Base-by-base conservation (phyloP, 352 stramenopile genomes). In the Phytophthora constricta region DNA sequence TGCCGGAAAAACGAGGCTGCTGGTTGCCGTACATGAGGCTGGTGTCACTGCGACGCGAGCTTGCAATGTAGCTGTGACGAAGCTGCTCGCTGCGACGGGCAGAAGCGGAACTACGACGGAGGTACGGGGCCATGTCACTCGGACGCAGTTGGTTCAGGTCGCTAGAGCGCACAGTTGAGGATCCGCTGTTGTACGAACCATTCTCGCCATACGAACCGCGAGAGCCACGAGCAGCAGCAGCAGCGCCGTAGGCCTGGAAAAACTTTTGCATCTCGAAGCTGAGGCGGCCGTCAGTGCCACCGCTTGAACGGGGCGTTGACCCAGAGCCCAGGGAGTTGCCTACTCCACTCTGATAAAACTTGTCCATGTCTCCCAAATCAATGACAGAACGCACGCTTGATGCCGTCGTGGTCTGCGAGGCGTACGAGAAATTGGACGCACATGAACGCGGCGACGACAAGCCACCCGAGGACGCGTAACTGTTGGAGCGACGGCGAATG, bases 371-470 rank as follows among this genome's bases (percentile, higher is more conserved):
- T 47, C 85, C 85, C 19, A 93, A 62, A 58, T 93, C 85, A 31
- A 88, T 89, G 51, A 93, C 76, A 11, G 80, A 90, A 20, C 75
- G 76, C 49, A 82, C 75, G 22, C 80, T 89, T 14, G 85, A 93
- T 16, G 71, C 82, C 28, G 81, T 86, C 2, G 85, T 93, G 50
- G 80, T 90, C 46, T 82, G 80, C 1, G 85, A 91, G 10, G 65
- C 77, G 74, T 93, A 91, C 49, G 82, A 93, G 41, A 87, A 91
- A 74, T 91, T 93, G 65, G 82, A 93, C 49, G 85, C 83, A 19
- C 78, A 71, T 11, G 83, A 91, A 26, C 81, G 85, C 27, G 85
- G 83, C 5, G 85, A 91, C 31, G 83, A 93, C 25, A 74, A 59
- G 50, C 70, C 74, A 4, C 71, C 70, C 34, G 70, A 82, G 19